Evolutionary conservation across 2,329 filamentous ascomycete genomes (phyloP), one percentile per base, ranked within the genome.

Genomic region (Ophiostoma sp.): DNA sequence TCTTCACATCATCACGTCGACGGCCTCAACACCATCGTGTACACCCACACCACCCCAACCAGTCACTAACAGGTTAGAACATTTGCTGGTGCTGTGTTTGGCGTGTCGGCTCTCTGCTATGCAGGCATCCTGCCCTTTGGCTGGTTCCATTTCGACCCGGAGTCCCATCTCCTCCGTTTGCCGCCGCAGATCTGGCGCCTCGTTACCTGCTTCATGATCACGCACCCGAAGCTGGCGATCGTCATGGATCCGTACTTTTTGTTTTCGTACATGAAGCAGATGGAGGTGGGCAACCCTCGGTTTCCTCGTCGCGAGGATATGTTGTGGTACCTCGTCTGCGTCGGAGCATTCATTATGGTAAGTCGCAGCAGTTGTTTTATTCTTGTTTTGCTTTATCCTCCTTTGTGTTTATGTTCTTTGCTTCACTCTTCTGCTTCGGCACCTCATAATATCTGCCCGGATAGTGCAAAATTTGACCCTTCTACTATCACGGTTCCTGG

Each of bases 401-500:
- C 27, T 23, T 1, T 23, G 11, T 57, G 52, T 27, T 27, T 27
- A 6, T 57, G 8, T 69, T 67, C 67, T 70, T 23, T 36, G 2
- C n/a, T 4, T 39, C 52, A 20, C 36, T 54, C 60, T 57, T 54
- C 62, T 62, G 57, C 67, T 67, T 71, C 36, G 68, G 70, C 75
- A 79, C 81, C 85, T 86, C 84, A 83, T 83, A 84, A 88, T 91
- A 62, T 91, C 90, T 92, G 90, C 90, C 89, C 90, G 90, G 86
- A 87, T 89, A 91, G 89, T 84, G 83, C 77, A 73, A 69, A 74
- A 83, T 77, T 77, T 75, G 72, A 75, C 80, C 81, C 85, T 81
- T 85, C 89, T 87, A 83, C 89, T 91, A 89, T 89, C 85, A 83
- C 89, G 90, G 89, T 92, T 92, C 90, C 90, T 92, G 89, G 83